Evolutionary conservation across 1,139 yeast species (phyloP).

Genomic region (Wickerhamomyces sp.): DNA sequence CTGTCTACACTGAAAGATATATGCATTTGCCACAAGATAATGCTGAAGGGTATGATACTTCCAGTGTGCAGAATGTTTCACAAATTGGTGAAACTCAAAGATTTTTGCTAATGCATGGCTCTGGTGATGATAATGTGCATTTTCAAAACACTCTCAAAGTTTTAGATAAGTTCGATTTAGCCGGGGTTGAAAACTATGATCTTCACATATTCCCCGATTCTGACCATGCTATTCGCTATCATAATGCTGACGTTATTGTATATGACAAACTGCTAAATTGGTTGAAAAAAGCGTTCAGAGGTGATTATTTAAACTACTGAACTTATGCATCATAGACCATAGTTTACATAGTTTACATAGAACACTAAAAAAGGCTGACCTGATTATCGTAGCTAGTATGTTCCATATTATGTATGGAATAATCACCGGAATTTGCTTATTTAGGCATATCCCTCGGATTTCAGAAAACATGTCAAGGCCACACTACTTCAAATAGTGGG

Average conservation of each 20-base stretch:
- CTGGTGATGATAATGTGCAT: slow-evolving; percentile 82
- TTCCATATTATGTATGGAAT: no score
- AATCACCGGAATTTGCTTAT: neutral
- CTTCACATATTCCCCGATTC: slow-evolving; percentile 76
- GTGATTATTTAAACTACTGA: slow-evolving; percentile 28
- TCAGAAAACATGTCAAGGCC: no score
- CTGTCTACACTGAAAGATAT: slow-evolving; percentile 75
- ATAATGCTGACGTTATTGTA: slow-evolving; percentile 63
- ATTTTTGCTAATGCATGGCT: slow-evolving; percentile 71
- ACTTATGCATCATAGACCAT: no score
- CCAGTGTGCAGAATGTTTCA: slow-evolving; percentile 48
- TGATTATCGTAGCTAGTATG: no score
- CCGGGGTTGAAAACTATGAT: slow-evolving; percentile 63
- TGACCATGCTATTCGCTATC: slow-evolving; percentile 66
- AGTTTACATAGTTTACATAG: no score
- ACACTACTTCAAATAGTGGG: no score
- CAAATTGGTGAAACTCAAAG: slow-evolving; percentile 44
- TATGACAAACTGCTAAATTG: slow-evolving; percentile 61
- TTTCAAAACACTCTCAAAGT: slow-evolving; percentile 66
- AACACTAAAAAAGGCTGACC: no score
- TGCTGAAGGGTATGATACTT: slow-evolving; percentile 48
- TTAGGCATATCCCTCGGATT: neutral
- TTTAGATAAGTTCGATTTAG: slow-evolving; percentile 56
- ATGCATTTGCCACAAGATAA: slow-evolving; percentile 68
- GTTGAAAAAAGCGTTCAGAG: slow-evolving; percentile 51